These are phyloP conservation scores for Vigna nakashimae DNA, from an alignment of 306 rosid genomes.

Conservation along the genomic window DNA sequence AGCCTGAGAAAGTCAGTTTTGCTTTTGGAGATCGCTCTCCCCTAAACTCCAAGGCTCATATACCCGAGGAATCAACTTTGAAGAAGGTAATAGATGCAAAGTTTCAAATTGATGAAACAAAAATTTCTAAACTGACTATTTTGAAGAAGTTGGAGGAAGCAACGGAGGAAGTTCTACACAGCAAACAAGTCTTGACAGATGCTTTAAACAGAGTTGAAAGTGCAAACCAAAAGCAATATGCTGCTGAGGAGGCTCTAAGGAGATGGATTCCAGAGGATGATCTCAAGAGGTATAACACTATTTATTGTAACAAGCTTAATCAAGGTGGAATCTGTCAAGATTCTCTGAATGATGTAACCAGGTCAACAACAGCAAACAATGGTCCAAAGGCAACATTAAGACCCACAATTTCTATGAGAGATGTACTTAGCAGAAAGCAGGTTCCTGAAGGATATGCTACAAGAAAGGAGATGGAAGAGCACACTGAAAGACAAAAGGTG, in stretches of 20 bases:
- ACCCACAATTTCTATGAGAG: slow-evolving; percentile 84
- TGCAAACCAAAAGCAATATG: slow-evolving; percentile 77
- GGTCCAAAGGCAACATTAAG: slow-evolving; percentile 63
- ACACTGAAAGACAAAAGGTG: slow-evolving; percentile 68
- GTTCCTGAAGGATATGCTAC: slow-evolving; percentile 62
- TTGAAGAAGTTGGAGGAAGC: slow-evolving; percentile 83
- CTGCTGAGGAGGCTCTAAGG: slow-evolving; percentile 74
- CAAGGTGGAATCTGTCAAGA: slow-evolving; percentile 49
- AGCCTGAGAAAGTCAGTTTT: slow-evolving; percentile 66
- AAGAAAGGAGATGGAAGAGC: slow-evolving; percentile 60
- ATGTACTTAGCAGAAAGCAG: slow-evolving; percentile 89
- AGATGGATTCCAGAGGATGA: slow-evolving; percentile 69
- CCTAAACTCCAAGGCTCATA: slow-evolving; percentile 45
- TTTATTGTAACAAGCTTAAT: slow-evolving; percentile 47
- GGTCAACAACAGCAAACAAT: slow-evolving; percentile 44
- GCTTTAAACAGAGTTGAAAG: slow-evolving; percentile 81
- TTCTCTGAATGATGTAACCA: slow-evolving; percentile 52
- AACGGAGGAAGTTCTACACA: slow-evolving; percentile 70
- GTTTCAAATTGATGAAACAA: slow-evolving; percentile 60
- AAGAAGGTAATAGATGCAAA: slow-evolving; percentile 64
- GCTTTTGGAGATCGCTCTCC: slow-evolving; percentile 55
- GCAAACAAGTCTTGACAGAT: slow-evolving; percentile 76
- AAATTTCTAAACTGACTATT: slow-evolving; percentile 61
- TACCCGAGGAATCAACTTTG: slow-evolving; percentile 57
- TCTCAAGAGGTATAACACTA: slow-evolving; percentile 57